Base-by-base conservation (phyloP, 208 protist genomes). In the Trypanosoma lewisi region DNA sequence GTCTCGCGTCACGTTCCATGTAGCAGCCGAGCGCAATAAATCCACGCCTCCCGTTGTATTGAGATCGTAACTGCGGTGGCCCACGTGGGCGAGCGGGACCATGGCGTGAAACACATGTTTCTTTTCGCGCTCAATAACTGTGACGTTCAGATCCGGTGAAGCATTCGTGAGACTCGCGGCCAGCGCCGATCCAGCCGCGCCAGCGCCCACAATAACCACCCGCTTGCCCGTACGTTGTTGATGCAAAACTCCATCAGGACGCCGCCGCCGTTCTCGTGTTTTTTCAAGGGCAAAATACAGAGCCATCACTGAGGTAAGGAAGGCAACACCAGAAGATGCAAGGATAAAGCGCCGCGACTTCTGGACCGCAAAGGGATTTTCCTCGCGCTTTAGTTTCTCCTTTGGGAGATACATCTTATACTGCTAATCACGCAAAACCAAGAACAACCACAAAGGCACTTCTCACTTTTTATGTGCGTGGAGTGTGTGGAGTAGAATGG, bases 1-100 rank as follows among this genome's bases (percentile, higher is more conserved):
- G 25, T 90, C 82, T 4, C 84, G 76, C 21, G 85, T 88, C 8
- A 95, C 74, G 69, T 91, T 93, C 82, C 86, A 93, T 45, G 84
- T 72, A 16, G 77, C 76, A 1, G 86, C 80, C 0, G 89, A 89
- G 47, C 78, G 81, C 41, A 92, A 52, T 6, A 80, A 69, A 60
- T 95, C 85, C 2, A 87, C 42, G 42, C 75, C 84, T 27, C 86
- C 80, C 2, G 83, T 83, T 14, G 82, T 90, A 62, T 83, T 85
- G 4, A 93, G 49, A 66, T 95, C 89, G 71, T 95, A 95, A 76
- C 89, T 95, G 33, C 89, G 81, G 72, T 92, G 83, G 0, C 89
- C 89, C 11, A 91, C 89, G 53, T 89, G 78, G 0, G 89, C 89
- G 50, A 90, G 78, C 5, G 86, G 75, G 4, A 85, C 71, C 21